A percentile compares a stretch with the other conserved stretches of the same genome.
Evolutionary conservation across 176 grass and related monocot genomes (phyloP).

Genomic region (Aegilops longissima): DNA sequence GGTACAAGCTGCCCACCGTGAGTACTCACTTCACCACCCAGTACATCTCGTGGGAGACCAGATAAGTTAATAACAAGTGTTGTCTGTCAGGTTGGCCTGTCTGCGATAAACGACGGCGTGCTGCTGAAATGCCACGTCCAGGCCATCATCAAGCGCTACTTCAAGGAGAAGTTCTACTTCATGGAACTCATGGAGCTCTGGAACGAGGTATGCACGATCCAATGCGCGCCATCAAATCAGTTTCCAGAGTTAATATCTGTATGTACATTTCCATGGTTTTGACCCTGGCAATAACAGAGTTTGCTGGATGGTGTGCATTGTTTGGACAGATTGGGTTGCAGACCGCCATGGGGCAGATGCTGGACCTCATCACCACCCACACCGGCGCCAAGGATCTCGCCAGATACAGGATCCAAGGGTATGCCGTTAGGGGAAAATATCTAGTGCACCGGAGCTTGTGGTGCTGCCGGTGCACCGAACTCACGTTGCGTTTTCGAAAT

Average conservation of each 20-base stretch:
- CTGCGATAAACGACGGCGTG: conserved; percentile 63
- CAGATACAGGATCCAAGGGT: conserved; percentile 65
- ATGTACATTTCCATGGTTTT: not conserved
- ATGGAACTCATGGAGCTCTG: conserved; percentile 57
- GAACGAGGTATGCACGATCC: conserved; percentile 40
- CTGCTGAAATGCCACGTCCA: conserved; percentile 65
- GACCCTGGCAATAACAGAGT: not conserved
- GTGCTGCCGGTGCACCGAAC: too few relatives aligned
- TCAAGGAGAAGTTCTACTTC: conserved; percentile 57
- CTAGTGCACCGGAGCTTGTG: too few relatives aligned
- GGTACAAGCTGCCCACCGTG: conserved; percentile 55
- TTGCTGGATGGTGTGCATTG: not conserved
- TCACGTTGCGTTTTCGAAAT: too few relatives aligned
- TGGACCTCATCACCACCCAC: conserved; percentile 68
- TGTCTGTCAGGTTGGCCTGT: conserved; percentile 49
- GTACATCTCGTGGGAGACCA: not conserved
- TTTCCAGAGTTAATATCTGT: not conserved
- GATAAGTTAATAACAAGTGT: not conserved
- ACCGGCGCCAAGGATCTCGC: conserved; percentile 53
- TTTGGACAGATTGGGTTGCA: conserved; percentile 56
- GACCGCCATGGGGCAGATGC: conserved; percentile 66
- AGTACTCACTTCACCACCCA: not conserved
- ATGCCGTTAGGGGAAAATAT: not conserved
- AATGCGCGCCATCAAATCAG: not conserved
- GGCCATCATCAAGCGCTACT: conserved; percentile 63